A percentile compares a stretch with the other conserved stretches of the same genome.
These are phyloP conservation scores for Aureobasidium sp. DNA, from an alignment of 2,329 filamentous ascomycete species.

Conservation along the genomic window DNA sequence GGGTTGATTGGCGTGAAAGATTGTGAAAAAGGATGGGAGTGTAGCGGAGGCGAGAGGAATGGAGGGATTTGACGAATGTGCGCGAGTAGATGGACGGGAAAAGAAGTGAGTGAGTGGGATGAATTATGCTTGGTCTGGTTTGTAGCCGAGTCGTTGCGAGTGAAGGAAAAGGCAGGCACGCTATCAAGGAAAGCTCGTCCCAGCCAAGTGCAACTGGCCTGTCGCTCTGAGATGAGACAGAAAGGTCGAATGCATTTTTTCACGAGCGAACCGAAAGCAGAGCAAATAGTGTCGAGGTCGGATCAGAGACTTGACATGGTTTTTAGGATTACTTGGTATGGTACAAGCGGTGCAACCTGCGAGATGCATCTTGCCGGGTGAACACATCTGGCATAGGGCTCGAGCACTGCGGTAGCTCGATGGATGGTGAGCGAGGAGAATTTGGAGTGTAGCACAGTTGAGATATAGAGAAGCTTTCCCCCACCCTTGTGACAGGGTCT, in stretches of 20 bases:
- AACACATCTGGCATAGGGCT: neutral
- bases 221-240: neutral
- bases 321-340: neutral
- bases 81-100: neutral
- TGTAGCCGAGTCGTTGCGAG: neutral
- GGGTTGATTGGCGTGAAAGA: neutral
- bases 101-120: neutral
- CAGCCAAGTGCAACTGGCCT: neutral
- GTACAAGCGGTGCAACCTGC: slow-evolving; percentile 9
- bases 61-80: neutral
- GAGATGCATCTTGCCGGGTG: neutral
- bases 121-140: neutral
- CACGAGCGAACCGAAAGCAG: neutral
- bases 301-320: neutral
- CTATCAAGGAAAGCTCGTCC: neutral
- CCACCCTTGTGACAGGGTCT: slow-evolving; percentile 4
- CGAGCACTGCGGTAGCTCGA: neutral
- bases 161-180: slow-evolving; percentile 3
- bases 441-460: slow-evolving; percentile 6
- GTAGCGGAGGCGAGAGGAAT: neutral
- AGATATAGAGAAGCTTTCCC: slow-evolving; percentile 3
- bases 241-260: neutral
- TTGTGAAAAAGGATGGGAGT: neutral
- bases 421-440: neutral
- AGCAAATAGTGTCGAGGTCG: slow-evolving; percentile 3